Base-by-base conservation (phyloP, 257 asterid genomes). In the Prunella vulgaris region DNA sequence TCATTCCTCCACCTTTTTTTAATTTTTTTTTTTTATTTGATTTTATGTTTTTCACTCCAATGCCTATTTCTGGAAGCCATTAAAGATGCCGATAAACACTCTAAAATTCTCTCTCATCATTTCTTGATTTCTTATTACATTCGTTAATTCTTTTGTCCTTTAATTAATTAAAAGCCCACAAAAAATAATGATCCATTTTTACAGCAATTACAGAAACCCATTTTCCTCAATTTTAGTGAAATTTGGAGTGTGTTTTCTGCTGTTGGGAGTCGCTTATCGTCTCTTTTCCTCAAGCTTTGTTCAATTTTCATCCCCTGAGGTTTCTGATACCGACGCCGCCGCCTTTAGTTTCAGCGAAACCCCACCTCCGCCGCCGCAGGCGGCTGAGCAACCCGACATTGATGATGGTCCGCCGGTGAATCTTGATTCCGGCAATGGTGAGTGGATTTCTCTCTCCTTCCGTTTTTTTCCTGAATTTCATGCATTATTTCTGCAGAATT, bases 191-290 rank as follows among this genome's bases (percentile, higher is more conserved):
- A 90, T 86, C 70, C 78, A 48, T 52, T 22, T 79, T 27, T 60
- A 37, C n/a, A n/a, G n/a, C n/a, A n/a, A n/a, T n/a, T n/a, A n/a
- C 10, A 76, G 70, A 66, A 83, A 68, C 44, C 62, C 67, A 5
- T 80, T 74, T 68, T 83, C 91, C 1, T 74, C 75, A 22, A 14
- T 70, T 20, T 22, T 85, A 38, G 83, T 84, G 5, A 89, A 80
- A 64, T 78, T 89, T 14, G 84, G 64, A 4, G 82, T 83, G 51
- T 86, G 85, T 71, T 73, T 88, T 60, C 74, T 92, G 61, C 25
- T 89, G 10, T 28, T 89, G 63, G 89, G 90, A 9, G 54, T 92
- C 48, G 84, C 86, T 12, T 87, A 83, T 59, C 84, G 88, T 10
- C 68, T 89, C 21, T 70, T 78, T 40, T 84, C 86, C 52, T 85